phyloP scores from a whole-genome alignment of 805 yeast genomes.

The Candida nonsorbophila region DNA sequence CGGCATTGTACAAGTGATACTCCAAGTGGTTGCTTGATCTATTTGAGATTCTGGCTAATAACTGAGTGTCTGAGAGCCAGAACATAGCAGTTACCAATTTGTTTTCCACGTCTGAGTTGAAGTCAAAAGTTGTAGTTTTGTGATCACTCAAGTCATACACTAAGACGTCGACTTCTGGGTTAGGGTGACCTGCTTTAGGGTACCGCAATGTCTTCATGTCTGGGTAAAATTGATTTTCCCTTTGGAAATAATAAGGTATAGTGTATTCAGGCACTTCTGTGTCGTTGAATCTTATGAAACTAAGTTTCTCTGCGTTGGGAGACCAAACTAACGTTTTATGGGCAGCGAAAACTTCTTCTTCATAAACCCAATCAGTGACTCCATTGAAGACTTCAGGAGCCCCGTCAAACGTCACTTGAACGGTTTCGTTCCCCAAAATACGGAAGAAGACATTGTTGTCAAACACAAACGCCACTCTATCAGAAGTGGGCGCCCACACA shows the following conservation, averaged over 20 bases:
- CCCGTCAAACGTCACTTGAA: constrained; percentile 49
- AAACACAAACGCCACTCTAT: constrained; percentile 50
- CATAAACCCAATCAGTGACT: constrained; percentile 79
- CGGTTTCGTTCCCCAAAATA: constrained; percentile 20
- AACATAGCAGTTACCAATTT: constrained; percentile 55
- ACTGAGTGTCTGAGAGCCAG: constrained; percentile 49
- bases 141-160: constrained; percentile 32
- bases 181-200: constrained; percentile 67
- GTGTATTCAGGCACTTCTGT: constrained; percentile 48
- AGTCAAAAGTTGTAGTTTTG: constrained; percentile 9
- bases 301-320: constrained; percentile 51
- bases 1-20: constrained; percentile 38
- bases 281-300: constrained; percentile 56
- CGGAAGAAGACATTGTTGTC: constrained; percentile 52
- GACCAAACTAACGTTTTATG: constrained; percentile 75
- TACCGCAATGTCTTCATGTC: constrained; percentile 44
- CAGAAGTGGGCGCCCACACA: constrained; percentile 58
- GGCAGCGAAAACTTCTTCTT: constrained; percentile 63
- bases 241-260: constrained; percentile 46
- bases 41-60: constrained; percentile 58
- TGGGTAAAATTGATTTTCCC: constrained; percentile 42
- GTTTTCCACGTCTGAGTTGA: constrained; percentile 19
- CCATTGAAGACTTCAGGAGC: constrained; percentile 52
- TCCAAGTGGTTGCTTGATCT: constrained; percentile 54
- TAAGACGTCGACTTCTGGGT: constrained; percentile 50